Evolutionary conservation across 495 filamentous ascomycete species (phyloP), one percentile per base, ranked within the genome.

Genomic region (Jackrogersella multiformis): DNA sequence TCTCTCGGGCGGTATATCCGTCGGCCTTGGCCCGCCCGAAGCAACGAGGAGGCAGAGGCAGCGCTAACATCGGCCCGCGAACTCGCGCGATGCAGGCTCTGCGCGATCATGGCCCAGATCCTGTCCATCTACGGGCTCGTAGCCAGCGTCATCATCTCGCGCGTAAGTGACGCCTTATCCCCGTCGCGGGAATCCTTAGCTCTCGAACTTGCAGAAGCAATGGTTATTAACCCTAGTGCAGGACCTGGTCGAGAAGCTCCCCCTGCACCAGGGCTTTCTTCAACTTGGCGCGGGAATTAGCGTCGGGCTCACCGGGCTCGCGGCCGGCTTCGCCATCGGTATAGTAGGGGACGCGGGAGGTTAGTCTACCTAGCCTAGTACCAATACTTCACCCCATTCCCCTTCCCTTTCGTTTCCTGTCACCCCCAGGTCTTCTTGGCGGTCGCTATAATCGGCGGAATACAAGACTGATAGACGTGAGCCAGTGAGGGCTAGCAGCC

Each of bases 301-400:
- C 6, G 80, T 83, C 24, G 82, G 82, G 9, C 70, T 85, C 28
- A 79, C 79, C 64, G 78, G 95, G 64, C 81, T 97, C 38, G 89
- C 86, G 15, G 90, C 92, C 6, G 93, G 94, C n/a, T 97, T 97
- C 76, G 87, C 92, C 0, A 97, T 97, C 75, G 94, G 94, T 15
- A 86, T 95, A 53, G 91, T 97, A 7, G 94, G 94, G 45, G 95
- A 97, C 78, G 87, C 88, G 51, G 94, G 94, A 48, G 77, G 76
- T 78, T 5, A 51, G 73, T 72, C 46, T 12, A n/a, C n/a, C 28
- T 34, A 56, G 2, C n/a, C n/a, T n/a, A n/a, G n/a, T n/a, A n/a
- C n/a, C n/a, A n/a, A 5, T 39, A 5, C 6, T 35, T 35, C 9
- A 21, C 3, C 15, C 30, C 18, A 23, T 10, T 30, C 35, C 38